Evolutionary conservation across 441 rosid genomes (phyloP).

Genomic region (Biscutella laevigata): DNA sequence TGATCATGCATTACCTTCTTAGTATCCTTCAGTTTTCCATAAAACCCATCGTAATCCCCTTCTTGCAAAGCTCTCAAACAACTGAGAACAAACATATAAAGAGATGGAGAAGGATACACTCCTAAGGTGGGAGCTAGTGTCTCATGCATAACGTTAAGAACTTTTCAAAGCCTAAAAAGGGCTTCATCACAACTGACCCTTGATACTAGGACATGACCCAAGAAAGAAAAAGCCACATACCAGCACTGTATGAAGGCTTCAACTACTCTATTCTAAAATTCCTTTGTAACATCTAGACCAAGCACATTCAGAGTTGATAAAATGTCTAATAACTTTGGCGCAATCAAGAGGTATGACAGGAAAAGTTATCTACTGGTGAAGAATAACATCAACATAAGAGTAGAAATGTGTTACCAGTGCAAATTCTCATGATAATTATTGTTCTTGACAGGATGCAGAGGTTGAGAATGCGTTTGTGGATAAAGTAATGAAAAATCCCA

Average conservation of each 20-base stretch:
- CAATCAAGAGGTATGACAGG: slow-evolving; percentile 7
- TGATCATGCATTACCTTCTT: slow-evolving; percentile 53
- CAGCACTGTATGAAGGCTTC: background rate
- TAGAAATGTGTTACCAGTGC: slow-evolving; percentile 52
- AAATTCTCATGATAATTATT: slow-evolving; percentile 70
- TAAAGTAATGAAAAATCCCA: slow-evolving; percentile 86
- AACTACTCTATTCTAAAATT: slow-evolving; percentile 8
- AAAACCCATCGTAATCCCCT: slow-evolving; percentile 71
- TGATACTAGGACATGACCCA: slow-evolving; percentile 6
- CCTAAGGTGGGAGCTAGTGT: slow-evolving; percentile 1
- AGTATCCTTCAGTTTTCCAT: slow-evolving; percentile 46
- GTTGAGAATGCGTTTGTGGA: slow-evolving; percentile 37
- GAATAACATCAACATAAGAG: slow-evolving; percentile 9
- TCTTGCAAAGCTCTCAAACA: slow-evolving; percentile 85
- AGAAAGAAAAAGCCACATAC: background rate
- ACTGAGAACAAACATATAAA: slow-evolving; percentile 36
- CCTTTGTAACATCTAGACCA: slow-evolving; percentile 8
- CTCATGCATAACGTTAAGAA: background rate
- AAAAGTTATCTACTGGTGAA: slow-evolving; percentile 1
- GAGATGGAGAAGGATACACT: slow-evolving; percentile 2
- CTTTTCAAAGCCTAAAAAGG: background rate
- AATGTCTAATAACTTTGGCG: slow-evolving; percentile 4
- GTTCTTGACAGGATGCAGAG: slow-evolving; percentile 41
- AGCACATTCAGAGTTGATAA: background rate
- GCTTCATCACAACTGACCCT: slow-evolving; percentile 1